Percentiles rank a stretch among this genome's conserved stretches.
Evolutionary conservation across 257 asterid species (phyloP).

Genomic region (Cynanchum wilfordii): DNA sequence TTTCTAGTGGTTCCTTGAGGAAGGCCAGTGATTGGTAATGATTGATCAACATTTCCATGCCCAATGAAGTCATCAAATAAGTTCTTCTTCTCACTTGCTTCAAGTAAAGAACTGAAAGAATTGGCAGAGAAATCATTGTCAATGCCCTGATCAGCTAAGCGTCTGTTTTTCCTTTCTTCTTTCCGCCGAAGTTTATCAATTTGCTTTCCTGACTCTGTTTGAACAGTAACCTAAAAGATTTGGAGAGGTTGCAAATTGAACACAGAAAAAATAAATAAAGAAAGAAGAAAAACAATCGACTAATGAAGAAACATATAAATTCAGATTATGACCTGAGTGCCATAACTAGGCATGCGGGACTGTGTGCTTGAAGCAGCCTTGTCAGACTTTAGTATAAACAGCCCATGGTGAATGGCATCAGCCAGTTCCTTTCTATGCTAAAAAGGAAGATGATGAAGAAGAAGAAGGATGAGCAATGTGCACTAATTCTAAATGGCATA

Average conservation of each 20-base stretch:
- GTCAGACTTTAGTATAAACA: conserved; percentile 71
- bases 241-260: conserved; percentile 9
- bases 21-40: conserved; percentile 65
- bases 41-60: conserved; percentile 62
- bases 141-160: conserved; percentile 64
- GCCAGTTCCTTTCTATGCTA: conserved; percentile 93
- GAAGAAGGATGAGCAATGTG: neutral
- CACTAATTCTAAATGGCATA: neutral
- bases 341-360: conserved; percentile 82
- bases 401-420: conserved; percentile 75
- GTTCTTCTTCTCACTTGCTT: conserved; percentile 85
- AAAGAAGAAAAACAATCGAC: neutral
- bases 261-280: neutral
- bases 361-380: conserved; percentile 57
- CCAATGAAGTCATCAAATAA: conserved; percentile 82
- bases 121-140: conserved; percentile 60
- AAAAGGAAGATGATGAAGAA: conserved; percentile 6
- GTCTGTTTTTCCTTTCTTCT: conserved; percentile 88
- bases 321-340: conserved; percentile 68
- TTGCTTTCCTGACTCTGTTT: conserved; percentile 81
- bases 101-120: conserved; percentile 74
- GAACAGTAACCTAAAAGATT: conserved; percentile 73
- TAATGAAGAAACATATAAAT: neutral
- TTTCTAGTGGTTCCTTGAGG: conserved; percentile 84
- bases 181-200: conserved; percentile 92